A percentile compares a stretch with the other conserved stretches of the same genome.
Conservation (phyloP, 345 rosid genomes). For the Cardiospermum halicacabum region DNA sequence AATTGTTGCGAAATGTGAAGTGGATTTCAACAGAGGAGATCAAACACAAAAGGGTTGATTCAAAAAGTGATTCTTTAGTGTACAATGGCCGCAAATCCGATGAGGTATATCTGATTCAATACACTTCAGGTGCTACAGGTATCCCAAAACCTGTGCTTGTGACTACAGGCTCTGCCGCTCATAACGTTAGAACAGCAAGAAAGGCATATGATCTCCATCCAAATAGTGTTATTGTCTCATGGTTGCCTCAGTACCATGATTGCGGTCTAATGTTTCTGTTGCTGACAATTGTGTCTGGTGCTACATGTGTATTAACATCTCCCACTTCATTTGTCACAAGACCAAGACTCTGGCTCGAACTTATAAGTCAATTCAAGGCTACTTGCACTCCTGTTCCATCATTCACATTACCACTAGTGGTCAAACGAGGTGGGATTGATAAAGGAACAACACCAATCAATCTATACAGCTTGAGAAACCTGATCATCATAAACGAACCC, state of each 20-base stretch:
- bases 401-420: conserved; percentile 51
- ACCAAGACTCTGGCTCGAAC: conserved; percentile 59
- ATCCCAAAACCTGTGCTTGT: conserved; percentile 58
- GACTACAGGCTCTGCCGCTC: conserved; percentile 62
- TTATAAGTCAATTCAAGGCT: conserved; percentile 40
- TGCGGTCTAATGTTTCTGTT: conserved; percentile 62
- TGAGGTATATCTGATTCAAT: conserved; percentile 52
- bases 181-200: conserved; percentile 56
- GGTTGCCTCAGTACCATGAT: conserved; percentile 70
- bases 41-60: conserved; percentile 5
- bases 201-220: conserved; percentile 55
- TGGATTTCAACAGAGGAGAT: conserved; percentile 47
- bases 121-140: conserved; percentile 70
- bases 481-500: conserved; percentile 57
- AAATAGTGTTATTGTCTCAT: conserved; percentile 40
- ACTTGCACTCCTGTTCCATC: conserved; percentile 68
- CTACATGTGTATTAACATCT: conserved; percentile 49
- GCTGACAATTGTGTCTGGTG: conserved; percentile 45
- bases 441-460: conserved; percentile 18
- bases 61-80: not conserved
- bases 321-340: conserved; percentile 36
- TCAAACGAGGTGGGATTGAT: conserved; percentile 42
- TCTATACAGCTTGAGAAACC: conserved; percentile 42
- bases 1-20: conserved; percentile 27
- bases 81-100: conserved; percentile 39